Conservation (phyloP, 2,329 filamentous ascomycete species). For the Rutstroemia sp. region DNA sequence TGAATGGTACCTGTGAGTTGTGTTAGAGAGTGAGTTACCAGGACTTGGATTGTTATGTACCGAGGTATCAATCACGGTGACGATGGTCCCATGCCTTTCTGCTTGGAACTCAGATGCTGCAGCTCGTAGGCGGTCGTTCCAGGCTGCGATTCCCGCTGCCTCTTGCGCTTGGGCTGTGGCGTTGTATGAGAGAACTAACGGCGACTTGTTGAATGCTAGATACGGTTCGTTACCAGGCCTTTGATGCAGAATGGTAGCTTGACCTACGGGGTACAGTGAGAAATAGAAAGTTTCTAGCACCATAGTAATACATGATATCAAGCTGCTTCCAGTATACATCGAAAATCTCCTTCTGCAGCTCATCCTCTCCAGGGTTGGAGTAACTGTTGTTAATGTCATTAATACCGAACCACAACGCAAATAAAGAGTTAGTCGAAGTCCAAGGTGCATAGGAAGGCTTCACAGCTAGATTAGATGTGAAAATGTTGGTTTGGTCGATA, state of each 20-base stretch:
- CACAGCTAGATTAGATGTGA: conserved; percentile 31
- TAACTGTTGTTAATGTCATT: conserved; percentile 44
- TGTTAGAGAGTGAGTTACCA: too few species aligned
- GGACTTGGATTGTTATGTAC: neutral
- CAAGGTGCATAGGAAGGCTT: conserved; percentile 32
- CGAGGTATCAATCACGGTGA: conserved; percentile 5
- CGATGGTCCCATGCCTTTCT: neutral
- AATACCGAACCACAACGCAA: conserved; percentile 45
- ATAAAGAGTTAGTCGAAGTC: conserved; percentile 34
- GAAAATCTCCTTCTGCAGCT: conserved; percentile 33
- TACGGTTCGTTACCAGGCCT: neutral
- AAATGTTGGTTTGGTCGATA: conserved; percentile 31
- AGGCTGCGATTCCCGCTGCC: neutral
- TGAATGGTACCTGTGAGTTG: neutral
- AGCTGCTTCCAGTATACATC: conserved; percentile 37
- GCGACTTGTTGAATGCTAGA: neutral
- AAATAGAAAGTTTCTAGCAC: conserved; percentile 41
- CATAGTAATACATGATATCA: conserved; percentile 37
- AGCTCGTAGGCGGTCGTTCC: neutral
- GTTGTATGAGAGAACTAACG: neutral
- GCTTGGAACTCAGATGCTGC: neutral
- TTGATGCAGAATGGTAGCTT: neutral
- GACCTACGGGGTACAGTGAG: conserved; percentile 37
- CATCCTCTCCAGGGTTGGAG: conserved; percentile 25
- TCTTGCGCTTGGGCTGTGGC: neutral